Conservation (phyloP, 1,284 basidiomycete species). For the Ustilago curta region DNA sequence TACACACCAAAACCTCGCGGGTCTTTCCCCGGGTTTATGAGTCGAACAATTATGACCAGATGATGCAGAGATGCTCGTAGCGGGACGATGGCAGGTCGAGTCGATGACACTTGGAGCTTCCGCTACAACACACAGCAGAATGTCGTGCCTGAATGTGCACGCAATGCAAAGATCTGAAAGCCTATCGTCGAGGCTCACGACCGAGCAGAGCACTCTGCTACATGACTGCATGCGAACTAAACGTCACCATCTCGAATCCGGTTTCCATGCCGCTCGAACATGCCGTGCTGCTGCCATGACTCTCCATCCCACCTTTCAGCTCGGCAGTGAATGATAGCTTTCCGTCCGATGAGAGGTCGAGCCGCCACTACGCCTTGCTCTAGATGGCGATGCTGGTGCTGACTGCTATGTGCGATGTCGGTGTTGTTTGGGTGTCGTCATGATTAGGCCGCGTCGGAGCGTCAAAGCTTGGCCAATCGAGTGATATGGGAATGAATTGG, state of each 20-base stretch:
- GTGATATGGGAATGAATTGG: not conserved
- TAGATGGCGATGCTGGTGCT: not conserved
- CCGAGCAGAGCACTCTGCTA: not conserved
- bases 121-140: too few relatives aligned
- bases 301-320: not conserved
- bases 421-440: not conserved
- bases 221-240: not conserved
- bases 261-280: not conserved
- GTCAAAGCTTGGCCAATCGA: not conserved
- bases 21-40: too few relatives aligned
- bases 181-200: too few relatives aligned
- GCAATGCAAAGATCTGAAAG: not conserved
- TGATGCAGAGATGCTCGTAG: not conserved
- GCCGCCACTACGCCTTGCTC: conserved; percentile 1
- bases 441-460: not conserved
- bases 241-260: too few relatives aligned
- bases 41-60: too few relatives aligned
- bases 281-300: not conserved
- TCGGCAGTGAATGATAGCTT: not conserved
- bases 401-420: not conserved
- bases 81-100: too few relatives aligned
- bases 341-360: not conserved
- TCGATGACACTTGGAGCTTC: too few relatives aligned
- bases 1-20: too few relatives aligned
- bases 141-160: too few relatives aligned